Evolutionary conservation across 805 yeast species (phyloP).

Genomic region (Candida orba): DNA sequence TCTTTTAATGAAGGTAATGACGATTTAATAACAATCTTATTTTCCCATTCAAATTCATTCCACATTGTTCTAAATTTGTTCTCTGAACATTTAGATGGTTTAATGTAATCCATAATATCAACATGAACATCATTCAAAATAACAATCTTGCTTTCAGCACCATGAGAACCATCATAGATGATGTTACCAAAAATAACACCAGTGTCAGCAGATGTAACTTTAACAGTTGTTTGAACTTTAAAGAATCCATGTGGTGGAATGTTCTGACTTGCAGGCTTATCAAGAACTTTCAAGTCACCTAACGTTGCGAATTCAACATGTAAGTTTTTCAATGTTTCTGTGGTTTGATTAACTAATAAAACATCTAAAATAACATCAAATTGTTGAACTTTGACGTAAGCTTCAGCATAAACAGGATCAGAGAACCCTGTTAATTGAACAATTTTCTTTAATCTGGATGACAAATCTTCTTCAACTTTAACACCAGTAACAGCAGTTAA

Average conservation of each 20-base stretch:
- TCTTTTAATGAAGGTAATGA: slow-evolving; percentile 59
- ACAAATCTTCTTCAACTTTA: slow-evolving; percentile 47
- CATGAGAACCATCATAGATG: slow-evolving; percentile 92
- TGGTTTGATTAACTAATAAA: slow-evolving; percentile 89
- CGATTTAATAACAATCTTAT: slow-evolving; percentile 85
- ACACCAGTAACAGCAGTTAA: slow-evolving; percentile 47
- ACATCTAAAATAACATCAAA: slow-evolving; percentile 94
- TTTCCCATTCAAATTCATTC: slow-evolving; percentile 99
- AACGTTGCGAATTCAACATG: slow-evolving; percentile 93
- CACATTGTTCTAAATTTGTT: slow-evolving; percentile 93
- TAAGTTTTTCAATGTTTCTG: slow-evolving; percentile 80
- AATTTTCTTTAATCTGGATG: slow-evolving; percentile 80
- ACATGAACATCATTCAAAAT: slow-evolving; percentile 92
- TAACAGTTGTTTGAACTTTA: slow-evolving; percentile 78
- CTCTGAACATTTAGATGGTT: slow-evolving; percentile 89
- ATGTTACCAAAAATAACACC: slow-evolving; percentile 98
- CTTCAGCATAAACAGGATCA: slow-evolving; percentile 97
- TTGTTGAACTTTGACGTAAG: slow-evolving; percentile 91
- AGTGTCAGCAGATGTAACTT: slow-evolving; percentile 95
- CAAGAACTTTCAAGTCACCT: slow-evolving; percentile 93
- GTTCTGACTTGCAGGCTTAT: slow-evolving; percentile 81
- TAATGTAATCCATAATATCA: slow-evolving; percentile 94
- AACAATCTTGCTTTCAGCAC: slow-evolving; percentile 82
- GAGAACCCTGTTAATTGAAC: slow-evolving; percentile 96
- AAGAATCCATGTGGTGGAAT: slow-evolving; percentile 98